Percentiles rank a stretch among this genome's conserved stretches.
phyloP scores from a whole-genome alignment of 495 filamentous ascomycete species.

The Oleoguttula mirabilis region DNA sequence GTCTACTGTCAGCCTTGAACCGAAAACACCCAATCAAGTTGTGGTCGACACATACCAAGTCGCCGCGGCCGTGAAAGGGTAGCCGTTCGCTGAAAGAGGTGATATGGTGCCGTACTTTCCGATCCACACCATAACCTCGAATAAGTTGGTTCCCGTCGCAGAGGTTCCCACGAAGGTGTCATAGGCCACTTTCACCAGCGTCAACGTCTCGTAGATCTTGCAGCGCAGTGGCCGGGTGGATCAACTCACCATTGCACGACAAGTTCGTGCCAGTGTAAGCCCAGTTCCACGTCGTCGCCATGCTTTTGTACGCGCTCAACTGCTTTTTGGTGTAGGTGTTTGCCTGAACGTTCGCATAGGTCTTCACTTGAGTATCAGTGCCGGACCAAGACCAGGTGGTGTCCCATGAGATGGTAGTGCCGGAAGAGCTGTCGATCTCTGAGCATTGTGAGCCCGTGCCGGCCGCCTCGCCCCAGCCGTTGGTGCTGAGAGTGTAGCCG shows the following conservation, averaged over 20 bases:
- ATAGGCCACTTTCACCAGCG: no score
- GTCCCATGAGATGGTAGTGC: slow-evolving; percentile 10
- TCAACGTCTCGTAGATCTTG: no score
- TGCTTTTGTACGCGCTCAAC: slow-evolving; percentile 9
- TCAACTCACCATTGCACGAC: slow-evolving; percentile 5
- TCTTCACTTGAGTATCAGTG: slow-evolving; percentile 11
- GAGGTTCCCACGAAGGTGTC: slow-evolving; percentile 13
- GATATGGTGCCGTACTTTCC: slow-evolving; percentile 3
- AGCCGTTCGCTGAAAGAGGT: slow-evolving; percentile 12
- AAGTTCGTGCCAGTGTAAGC: slow-evolving; percentile 13
- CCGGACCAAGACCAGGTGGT: slow-evolving; percentile 15
- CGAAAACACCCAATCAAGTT: neutral
- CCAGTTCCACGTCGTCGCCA: slow-evolving; percentile 13
- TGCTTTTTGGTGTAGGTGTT: slow-evolving; percentile 3
- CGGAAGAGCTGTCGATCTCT: slow-evolving; percentile 7
- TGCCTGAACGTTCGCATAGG: slow-evolving; percentile 12
- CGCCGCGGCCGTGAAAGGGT: slow-evolving; percentile 13
- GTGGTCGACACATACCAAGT: slow-evolving; percentile 1
- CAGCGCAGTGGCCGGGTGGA: neutral
- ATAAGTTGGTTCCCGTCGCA: slow-evolving; percentile 1
- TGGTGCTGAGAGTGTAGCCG: slow-evolving; percentile 10
- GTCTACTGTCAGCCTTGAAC: neutral
- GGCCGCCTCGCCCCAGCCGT: slow-evolving; percentile 10
- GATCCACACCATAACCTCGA: slow-evolving; percentile 26
- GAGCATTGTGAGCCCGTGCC: slow-evolving; percentile 13